A percentile compares a stretch with the other conserved stretches of the same genome.
These are phyloP conservation scores for Tolypocladium amazonense DNA, from an alignment of 2,329 filamentous ascomycete species.

Conservation along the genomic window DNA sequence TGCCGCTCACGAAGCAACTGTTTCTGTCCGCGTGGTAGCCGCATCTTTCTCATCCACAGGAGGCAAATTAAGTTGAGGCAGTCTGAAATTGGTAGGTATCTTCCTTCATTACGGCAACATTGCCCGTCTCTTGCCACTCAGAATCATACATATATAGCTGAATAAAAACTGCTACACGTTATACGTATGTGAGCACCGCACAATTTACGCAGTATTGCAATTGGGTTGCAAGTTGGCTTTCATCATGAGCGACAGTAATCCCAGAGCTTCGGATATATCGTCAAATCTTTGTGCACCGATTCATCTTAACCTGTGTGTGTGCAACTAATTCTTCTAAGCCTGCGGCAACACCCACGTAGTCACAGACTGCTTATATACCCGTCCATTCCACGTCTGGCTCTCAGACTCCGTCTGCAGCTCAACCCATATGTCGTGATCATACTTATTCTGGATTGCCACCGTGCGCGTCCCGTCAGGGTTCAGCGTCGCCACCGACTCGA, in stretches of 20 bases:
- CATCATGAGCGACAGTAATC: too few relatives aligned
- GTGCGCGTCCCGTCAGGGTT: slow-evolving; percentile 35
- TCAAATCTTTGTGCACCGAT: not conserved
- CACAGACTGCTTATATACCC: not conserved
- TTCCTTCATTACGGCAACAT: too few relatives aligned
- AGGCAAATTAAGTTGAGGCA: too few relatives aligned
- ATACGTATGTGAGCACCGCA: too few relatives aligned
- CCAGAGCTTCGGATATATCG: too few relatives aligned
- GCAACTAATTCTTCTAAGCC: not conserved
- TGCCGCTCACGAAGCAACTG: not conserved
- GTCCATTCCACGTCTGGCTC: slow-evolving; percentile 23
- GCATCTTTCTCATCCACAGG: too few relatives aligned
- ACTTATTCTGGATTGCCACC: slow-evolving; percentile 34
- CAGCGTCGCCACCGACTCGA: slow-evolving; percentile 33
- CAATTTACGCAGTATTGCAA: too few relatives aligned
- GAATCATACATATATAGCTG: too few relatives aligned
- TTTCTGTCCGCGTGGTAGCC: not conserved
- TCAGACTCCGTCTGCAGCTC: slow-evolving; percentile 19
- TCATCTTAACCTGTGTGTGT: not conserved
- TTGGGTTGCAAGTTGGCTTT: too few relatives aligned
- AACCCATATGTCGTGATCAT: slow-evolving; percentile 32
- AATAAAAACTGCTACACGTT: too few relatives aligned
- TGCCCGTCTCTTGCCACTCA: too few relatives aligned
- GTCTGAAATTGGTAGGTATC: too few relatives aligned
- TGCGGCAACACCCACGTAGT: not conserved